These are phyloP conservation scores for Diddensiella transvaalensis DNA, from an alignment of 805 yeast genomes.

Conservation along the genomic window DNA sequence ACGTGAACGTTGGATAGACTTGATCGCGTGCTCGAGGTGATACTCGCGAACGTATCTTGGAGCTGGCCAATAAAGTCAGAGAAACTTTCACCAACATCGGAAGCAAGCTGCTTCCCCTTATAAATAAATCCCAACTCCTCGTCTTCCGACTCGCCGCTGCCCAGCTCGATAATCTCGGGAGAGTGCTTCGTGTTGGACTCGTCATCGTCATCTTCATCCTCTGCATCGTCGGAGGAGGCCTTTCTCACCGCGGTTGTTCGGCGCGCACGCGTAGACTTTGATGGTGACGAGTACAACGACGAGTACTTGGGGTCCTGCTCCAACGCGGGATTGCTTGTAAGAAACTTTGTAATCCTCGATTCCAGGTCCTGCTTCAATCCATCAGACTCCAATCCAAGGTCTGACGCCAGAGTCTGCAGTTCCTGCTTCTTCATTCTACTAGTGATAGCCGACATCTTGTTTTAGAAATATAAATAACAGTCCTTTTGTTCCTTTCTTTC, in stretches of 20 bases:
- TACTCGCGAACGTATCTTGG: constrained; percentile 5
- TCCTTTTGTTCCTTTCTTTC: constrained; percentile 1
- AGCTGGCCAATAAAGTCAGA: constrained; percentile 26
- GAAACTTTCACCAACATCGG: constrained; percentile 24
- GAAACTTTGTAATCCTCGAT: constrained; percentile 24
- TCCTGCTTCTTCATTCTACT: constrained; percentile 35
- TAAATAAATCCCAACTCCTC: constrained; percentile 18
- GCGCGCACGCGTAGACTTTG: constrained; percentile 14
- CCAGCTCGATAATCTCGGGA: constrained; percentile 20
- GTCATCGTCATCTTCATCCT: constrained; percentile 18
- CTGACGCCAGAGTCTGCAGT: constrained; percentile 36
- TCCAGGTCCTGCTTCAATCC: constrained; percentile 33
- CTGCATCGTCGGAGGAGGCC: no score
- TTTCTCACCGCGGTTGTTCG: constrained; percentile 16
- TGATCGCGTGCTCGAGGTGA: constrained; percentile 17
- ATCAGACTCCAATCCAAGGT: constrained; percentile 32
- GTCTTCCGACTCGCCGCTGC: constrained; percentile 21
- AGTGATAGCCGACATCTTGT: background rate
- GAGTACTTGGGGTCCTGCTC: constrained; percentile 23
- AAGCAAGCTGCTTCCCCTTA: constrained; percentile 20
- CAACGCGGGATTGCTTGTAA: constrained; percentile 21
- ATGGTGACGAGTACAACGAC: constrained; percentile 20
- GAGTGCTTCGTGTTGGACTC: constrained; percentile 17
- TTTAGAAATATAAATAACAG: background rate
- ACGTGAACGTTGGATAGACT: constrained; percentile 31